phyloP scores from a whole-genome alignment of 2,329 filamentous ascomycete genomes.

The Parasarocladium wereldwijsianum region DNA sequence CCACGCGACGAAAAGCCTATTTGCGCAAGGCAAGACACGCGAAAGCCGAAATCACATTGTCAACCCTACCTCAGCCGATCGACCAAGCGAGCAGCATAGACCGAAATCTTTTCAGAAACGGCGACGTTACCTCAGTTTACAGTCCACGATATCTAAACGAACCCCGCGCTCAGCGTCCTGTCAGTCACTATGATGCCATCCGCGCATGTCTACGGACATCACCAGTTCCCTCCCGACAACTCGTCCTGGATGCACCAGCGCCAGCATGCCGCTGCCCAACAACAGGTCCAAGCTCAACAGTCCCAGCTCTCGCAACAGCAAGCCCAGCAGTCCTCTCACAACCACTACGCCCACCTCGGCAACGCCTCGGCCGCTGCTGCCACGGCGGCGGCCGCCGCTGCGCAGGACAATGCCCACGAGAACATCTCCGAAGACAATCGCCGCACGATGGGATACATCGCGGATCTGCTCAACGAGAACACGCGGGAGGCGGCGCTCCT shows the following conservation, averaged over 20 bases:
- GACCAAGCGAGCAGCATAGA: too few relatives aligned
- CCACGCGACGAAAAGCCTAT: too few relatives aligned
- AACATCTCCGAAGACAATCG: constrained; percentile 79
- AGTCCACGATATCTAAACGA: too few relatives aligned
- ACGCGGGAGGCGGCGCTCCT: constrained; percentile 83
- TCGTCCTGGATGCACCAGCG: constrained; percentile 56
- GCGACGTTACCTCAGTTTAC: too few relatives aligned
- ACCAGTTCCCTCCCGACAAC: constrained; percentile 47
- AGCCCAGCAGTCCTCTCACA: constrained; percentile 37
- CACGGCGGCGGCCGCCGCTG: constrained; percentile 30
- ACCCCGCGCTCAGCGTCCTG: too few relatives aligned
- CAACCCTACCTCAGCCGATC: too few relatives aligned
- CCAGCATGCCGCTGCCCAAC: constrained; percentile 40
- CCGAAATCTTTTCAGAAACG: too few relatives aligned
- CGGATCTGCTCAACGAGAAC: constrained; percentile 74
- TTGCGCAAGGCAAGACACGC: too few relatives aligned
- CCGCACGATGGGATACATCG: constrained; percentile 83
- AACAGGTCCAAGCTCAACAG: constrained; percentile 27
- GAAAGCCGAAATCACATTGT: too few relatives aligned
- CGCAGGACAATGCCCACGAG: constrained; percentile 40
- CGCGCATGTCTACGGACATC: constrained; percentile 52
- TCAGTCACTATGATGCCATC: constrained; percentile 45
- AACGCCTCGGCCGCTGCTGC: constrained; percentile 36
- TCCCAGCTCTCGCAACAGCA: constrained; percentile 43
- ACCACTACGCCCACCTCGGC: constrained; percentile 59